Evolutionary conservation across 2,329 filamentous ascomycete species (phyloP), one percentile per base, ranked within the genome.

Genomic region (Anthostomella pinea): DNA sequence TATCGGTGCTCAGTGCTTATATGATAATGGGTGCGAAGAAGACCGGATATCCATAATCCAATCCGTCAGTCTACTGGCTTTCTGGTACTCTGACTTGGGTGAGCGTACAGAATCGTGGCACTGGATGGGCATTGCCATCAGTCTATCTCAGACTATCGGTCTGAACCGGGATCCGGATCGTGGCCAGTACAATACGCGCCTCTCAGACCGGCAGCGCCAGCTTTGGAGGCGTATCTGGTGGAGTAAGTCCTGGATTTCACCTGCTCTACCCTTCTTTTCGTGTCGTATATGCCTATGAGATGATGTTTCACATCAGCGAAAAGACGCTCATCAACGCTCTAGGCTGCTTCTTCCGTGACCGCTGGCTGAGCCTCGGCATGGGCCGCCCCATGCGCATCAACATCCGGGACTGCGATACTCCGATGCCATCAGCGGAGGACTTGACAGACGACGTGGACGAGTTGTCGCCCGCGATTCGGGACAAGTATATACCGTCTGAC

Each of bases 211-310:
- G 14, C 38, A 39, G 25, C 32, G 47, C 43, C 20, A 54, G 33
- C 39, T 66, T 8, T 65, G 63, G 61, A 56, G 62, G 16, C 59
- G 62, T 8, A 53, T 67, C 14, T 68, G 64, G 65, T 65, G 63
- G 63, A 60, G 53, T 23, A 33, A 25, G 39, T 30, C 16, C 9
- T 29, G n/a, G 17, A 10, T 34, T 11, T 15, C 17, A 29, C 20
- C 10, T 9, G 14, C 16, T 16, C 20, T 15, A 11, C 34, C 9
- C n/a, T n/a, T 13, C n/a, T 16, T 14, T 22, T 27, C 18, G 9
- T n/a, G n/a, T n/a, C n/a, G n/a, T n/a, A n/a, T n/a, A n/a, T n/a
- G n/a, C n/a, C n/a, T n/a, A n/a, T n/a, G n/a, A n/a, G n/a, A 17
- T 20, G 11, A 9, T n/a, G 18, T 21, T 9, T 21, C 11, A 16